A percentile compares a stretch with the other conserved stretches of the same genome.
These are phyloP conservation scores for Magnaporthiopsis rhizophila DNA, from an alignment of 2,329 filamentous ascomycete species.

Conservation along the genomic window DNA sequence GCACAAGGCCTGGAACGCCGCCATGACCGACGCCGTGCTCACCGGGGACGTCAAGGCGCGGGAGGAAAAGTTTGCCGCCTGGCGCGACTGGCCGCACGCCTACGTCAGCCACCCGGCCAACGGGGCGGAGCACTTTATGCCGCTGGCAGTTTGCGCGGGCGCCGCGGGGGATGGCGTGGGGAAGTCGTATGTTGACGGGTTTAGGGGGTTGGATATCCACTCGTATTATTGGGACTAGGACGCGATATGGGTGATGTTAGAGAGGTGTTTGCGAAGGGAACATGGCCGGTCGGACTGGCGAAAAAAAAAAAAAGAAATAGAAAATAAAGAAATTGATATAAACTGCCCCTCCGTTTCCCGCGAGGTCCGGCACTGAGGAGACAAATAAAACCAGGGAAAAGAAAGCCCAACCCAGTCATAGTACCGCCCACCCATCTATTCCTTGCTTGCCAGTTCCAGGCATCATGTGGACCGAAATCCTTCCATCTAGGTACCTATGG, in stretches of 20 bases:
- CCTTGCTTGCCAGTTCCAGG: too few relatives aligned
- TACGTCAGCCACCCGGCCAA: slow-evolving; percentile 45
- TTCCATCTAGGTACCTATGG: too few relatives aligned
- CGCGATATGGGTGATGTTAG: not conserved
- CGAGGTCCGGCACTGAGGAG: too few relatives aligned
- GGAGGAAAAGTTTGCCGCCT: slow-evolving; percentile 31
- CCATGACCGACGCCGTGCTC: slow-evolving; percentile 32
- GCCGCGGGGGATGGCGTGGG: slow-evolving; percentile 37
- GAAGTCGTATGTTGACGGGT: slow-evolving; percentile 39
- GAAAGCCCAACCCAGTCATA: too few relatives aligned
- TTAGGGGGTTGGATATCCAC: slow-evolving; percentile 38
- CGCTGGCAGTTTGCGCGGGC: slow-evolving; percentile 48
- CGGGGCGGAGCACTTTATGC: slow-evolving; percentile 52
- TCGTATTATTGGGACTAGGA: slow-evolving; percentile 45
- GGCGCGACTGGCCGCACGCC: slow-evolving; percentile 38
- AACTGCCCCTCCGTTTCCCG: not conserved
- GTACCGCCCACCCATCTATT: too few relatives aligned
- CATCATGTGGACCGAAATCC: too few relatives aligned
- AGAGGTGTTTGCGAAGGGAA: not conserved
- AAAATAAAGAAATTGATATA: not conserved
- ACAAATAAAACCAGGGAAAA: too few relatives aligned
- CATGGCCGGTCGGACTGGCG: not conserved
- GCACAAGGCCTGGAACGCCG: slow-evolving; percentile 35
- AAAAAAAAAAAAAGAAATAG: not conserved
- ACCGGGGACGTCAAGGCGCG: slow-evolving; percentile 26